Evolutionary conservation across 805 yeast genomes (phyloP), one percentile per base, ranked within the genome.

Genomic region (Clavispora fructus): DNA sequence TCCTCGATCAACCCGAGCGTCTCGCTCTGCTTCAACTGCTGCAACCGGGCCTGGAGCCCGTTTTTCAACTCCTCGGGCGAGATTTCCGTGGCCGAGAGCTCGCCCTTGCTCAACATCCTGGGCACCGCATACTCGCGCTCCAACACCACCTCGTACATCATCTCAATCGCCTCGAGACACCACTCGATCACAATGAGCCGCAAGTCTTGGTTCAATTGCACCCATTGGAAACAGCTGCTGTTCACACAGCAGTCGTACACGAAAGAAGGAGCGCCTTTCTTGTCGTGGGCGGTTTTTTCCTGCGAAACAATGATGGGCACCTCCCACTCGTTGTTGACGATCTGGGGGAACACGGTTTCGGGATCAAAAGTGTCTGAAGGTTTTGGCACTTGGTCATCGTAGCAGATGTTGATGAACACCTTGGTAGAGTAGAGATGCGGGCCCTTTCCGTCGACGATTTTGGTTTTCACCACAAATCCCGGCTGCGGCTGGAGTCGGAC

Each of bases 201-300:
- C 45, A 89, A 70, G 42, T 85, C 85, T 1, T 66, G 53, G 51
- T 83, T 84, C 35, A 74, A 55, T 38, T 77, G 70, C 29, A 83
- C 74, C 84, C 91, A 83, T 38, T 69, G 66, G 67, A 83, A 74
- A 41, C 90, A 80, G 31, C 65, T 66, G 8, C 79, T 73, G 59
- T 87, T 82, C 47, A 89, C 77, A 41, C 91, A 82, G 63, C 97
- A 90, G 62, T 90, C 97, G 56, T 80, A 80, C 1, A 87, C 90
- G 38, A 75, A 65, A 38, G 90, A 79, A 13, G 68, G 62, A 3
- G 67, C 63, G 1, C 95, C 95, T 55, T 80, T 80, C 58, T 90
- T 90, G 61, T 91, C 97, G 12, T 49, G 60, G 39, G 77, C 84
- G 11, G 82, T 59, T 45, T 74, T 61, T 41, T 76, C 78, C 0